These are phyloP conservation scores for Chalciporus piperatus DNA, from an alignment of 768 basidiomycete species.

Conservation along the genomic window DNA sequence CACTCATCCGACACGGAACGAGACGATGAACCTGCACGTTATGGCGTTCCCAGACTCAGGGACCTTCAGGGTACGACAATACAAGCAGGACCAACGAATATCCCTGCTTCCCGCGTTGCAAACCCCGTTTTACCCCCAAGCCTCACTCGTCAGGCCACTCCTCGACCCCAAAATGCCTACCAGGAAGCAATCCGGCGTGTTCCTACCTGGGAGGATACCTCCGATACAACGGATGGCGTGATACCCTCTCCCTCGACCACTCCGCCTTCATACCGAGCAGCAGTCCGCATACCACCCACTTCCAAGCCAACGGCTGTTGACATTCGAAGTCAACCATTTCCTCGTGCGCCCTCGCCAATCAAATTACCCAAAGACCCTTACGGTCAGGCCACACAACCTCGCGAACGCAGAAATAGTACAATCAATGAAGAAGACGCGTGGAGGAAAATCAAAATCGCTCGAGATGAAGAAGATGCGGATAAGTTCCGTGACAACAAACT, in stretches of 20 bases:
- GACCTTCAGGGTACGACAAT: conserved; percentile 6
- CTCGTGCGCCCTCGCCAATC: conserved; percentile 29
- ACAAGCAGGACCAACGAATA: conserved; percentile 10
- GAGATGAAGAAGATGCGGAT: conserved; percentile 71
- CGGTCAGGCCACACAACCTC: conserved; percentile 18
- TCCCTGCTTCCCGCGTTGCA: conserved; percentile 11
- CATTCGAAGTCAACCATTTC: conserved; percentile 9
- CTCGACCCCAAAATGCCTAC: conserved; percentile 23
- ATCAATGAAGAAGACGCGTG: conserved; percentile 73
- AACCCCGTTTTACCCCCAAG: conserved; percentile 27
- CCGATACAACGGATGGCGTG: conserved; percentile 36
- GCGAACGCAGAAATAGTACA: conserved; percentile 47
- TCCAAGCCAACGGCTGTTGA: conserved; percentile 11
- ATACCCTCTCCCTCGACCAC: conserved; percentile 37
- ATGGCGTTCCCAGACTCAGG: conserved; percentile 2
- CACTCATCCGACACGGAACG: conserved; percentile 20
- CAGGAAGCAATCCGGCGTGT: conserved; percentile 10
- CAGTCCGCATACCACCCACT: conserved; percentile 30
- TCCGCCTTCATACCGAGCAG: conserved; percentile 50
- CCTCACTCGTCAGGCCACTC: conserved; percentile 28
- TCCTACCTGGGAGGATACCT: conserved; percentile 35
- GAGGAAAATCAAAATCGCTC: conserved; percentile 69
- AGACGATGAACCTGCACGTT: conserved; percentile 16
- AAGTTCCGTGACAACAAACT: conserved; percentile 61
- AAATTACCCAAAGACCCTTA: conserved; percentile 27